Evolutionary conservation across 2,329 filamentous ascomycete species (phyloP).

Genomic region (Stachybotrys chartarum): DNA sequence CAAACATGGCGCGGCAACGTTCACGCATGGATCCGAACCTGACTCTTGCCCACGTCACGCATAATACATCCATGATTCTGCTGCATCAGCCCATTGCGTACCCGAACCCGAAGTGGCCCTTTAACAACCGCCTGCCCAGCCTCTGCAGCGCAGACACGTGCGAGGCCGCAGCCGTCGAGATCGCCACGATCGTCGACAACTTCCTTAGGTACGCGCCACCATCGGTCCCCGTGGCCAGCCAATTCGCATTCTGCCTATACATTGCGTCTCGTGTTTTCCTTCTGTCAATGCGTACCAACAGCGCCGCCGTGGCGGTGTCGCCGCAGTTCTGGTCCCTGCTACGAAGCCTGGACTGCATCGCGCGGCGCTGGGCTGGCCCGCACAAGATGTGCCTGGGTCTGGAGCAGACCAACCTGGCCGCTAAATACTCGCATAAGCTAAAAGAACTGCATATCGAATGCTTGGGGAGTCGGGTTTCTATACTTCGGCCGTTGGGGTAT

Average conservation of each 20-base stretch:
- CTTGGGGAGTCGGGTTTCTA: background rate
- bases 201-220: conserved; percentile 27
- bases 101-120: conserved; percentile 24
- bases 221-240: conserved; percentile 18
- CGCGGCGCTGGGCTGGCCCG: conserved; percentile 11
- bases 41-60: conserved; percentile 37
- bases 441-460: background rate
- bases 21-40: conserved; percentile 37
- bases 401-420: background rate
- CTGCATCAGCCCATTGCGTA: conserved; percentile 38
- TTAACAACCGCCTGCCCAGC: conserved; percentile 28
- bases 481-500: background rate
- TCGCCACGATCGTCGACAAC: conserved; percentile 31
- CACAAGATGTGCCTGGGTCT: too few species aligned
- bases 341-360: conserved; percentile 13
- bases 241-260: conserved; percentile 36
- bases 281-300: conserved; percentile 18
- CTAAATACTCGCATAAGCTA: background rate
- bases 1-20: conserved; percentile 8
- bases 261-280: conserved; percentile 31
- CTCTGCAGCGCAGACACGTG: conserved; percentile 36
- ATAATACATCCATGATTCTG: conserved; percentile 38
- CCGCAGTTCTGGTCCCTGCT: conserved; percentile 16
- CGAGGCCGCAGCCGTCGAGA: conserved; percentile 32
- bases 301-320: conserved; percentile 7